Base-by-base conservation (phyloP, 352 stramenopile species). In the Globisporangium irregulare region DNA sequence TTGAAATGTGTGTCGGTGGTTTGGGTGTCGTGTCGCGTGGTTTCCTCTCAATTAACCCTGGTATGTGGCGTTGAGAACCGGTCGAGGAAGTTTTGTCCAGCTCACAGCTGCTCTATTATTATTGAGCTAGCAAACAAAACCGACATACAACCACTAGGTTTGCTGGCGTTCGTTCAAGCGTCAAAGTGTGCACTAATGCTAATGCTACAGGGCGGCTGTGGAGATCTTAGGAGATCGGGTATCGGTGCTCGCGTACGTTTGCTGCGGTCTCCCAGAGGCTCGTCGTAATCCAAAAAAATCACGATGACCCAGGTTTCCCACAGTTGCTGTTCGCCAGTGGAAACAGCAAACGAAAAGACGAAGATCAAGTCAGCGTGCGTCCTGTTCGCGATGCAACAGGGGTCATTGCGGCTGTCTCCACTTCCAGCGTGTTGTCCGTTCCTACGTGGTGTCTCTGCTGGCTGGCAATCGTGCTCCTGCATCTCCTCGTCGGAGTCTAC, bases 401-500 rank as follows among this genome's bases (percentile, higher is more conserved):
- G 5, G 14, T 14, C 38, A 4, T 8, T 48, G 41, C 12, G 18
- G 41, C 41, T n/a, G 41, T 20, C 1, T 20, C 4, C 41, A 48
- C 41, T 48, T n/a, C 15, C 4, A 18, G 14, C 41, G 3, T n/a
- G 15, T 7, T 50, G 15, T n/a, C 41, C 4, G 15, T 50, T 50
- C 15, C 15, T 15, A 50, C 22, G 41, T 20, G 4, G 15, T 20
- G 15, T 7, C 41, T 50, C 15, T 66, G 65, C 10, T 70, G 65
- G 65, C 2, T 54, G 9, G 34, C 46, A 0, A 25, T 70, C 22
- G 48, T 70, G 20, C 1, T n/a, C 1, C 22, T 56, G 32, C 65
- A 66, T 38, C 0, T 24, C 0, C 34, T 64, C 25, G 50, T 56
- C 3, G 48, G 24, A 24, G 22, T 66, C 58, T 70, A 50, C 38